Percentiles rank a stretch among this genome's conserved stretches.
These are phyloP conservation scores for Helianthus tuberosus DNA, from an alignment of 129 eudicot species.

Conservation along the genomic window DNA sequence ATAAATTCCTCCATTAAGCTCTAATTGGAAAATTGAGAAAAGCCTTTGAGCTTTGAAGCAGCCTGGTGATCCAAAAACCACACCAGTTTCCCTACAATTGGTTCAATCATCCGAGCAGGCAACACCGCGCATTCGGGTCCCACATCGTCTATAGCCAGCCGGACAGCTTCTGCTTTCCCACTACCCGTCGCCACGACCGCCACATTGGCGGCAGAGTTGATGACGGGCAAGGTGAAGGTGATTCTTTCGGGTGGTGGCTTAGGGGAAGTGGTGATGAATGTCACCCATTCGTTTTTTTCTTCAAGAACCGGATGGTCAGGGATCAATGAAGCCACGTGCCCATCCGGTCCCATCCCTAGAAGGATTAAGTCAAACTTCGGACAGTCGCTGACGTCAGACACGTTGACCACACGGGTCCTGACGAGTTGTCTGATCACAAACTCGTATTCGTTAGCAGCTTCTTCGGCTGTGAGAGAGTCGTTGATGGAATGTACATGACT, in stretches of 20 bases:
- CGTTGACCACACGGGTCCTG: conserved; percentile 77
- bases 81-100: conserved; percentile 67
- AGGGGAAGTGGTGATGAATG: conserved; percentile 73
- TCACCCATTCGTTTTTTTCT: conserved; percentile 76
- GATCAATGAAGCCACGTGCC: conserved; percentile 84
- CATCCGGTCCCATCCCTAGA: conserved; percentile 83
- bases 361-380: conserved; percentile 83
- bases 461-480: conserved; percentile 71
- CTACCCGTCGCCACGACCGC: conserved; percentile 76
- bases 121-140: conserved; percentile 49
- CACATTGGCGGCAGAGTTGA: conserved; percentile 86
- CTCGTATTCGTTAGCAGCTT: conserved; percentile 84
- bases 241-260: conserved; percentile 88
- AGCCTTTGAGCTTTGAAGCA: conserved; percentile 66
- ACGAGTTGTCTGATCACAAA: conserved; percentile 85
- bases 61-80: conserved; percentile 88
- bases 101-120: conserved; percentile 86
- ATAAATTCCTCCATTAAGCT: conserved; percentile 38
- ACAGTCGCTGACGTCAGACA: conserved; percentile 78
- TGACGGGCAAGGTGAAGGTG: conserved; percentile 82
- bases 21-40: conserved; percentile 49
- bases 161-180: conserved; percentile 68
- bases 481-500: conserved; percentile 86
- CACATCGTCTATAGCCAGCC: conserved; percentile 52
- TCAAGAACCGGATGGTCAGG: conserved; percentile 63